Percentiles rank a stretch among this genome's conserved stretches.
phyloP scores from a whole-genome alignment of 352 stramenopile species.

The Elongisporangium anandrum region DNA sequence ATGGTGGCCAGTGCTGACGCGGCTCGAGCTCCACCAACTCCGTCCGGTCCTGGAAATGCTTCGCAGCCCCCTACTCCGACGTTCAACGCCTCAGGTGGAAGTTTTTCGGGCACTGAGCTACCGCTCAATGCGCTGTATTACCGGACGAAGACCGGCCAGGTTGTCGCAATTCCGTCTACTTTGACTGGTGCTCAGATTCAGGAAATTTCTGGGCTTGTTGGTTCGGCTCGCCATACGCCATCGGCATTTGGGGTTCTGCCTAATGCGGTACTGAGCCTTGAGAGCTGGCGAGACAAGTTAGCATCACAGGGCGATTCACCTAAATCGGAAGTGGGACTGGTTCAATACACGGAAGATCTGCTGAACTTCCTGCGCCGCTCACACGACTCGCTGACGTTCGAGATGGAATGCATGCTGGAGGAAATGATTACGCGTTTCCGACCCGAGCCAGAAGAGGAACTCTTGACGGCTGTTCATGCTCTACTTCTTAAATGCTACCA shows the following conservation, averaged over 20 bases:
- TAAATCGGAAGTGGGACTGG: constrained; percentile 72
- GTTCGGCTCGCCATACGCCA: constrained; percentile 50
- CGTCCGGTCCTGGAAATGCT: constrained; percentile 1
- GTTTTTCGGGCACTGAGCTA: constrained; percentile 6
- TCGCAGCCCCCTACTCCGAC: constrained; percentile 7
- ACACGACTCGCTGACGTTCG: constrained; percentile 86
- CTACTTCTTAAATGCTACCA: constrained; percentile 95
- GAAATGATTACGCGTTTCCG: constrained; percentile 98
- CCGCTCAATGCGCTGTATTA: constrained; percentile 51
- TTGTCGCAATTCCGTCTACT: constrained; percentile 62
- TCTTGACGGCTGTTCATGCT: constrained; percentile 94
- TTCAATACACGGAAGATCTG: constrained; percentile 90
- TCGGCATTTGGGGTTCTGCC: constrained; percentile 65
- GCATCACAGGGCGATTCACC: constrained; percentile 26
- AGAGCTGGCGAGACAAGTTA: constrained; percentile 68
- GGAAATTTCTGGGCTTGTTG: constrained; percentile 72
- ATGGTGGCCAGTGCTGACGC: constrained; percentile 38
- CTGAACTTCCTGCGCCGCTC: constrained; percentile 94
- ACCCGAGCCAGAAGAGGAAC: constrained; percentile 95
- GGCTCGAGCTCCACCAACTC: constrained; percentile 12
- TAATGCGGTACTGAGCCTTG: constrained; percentile 59
- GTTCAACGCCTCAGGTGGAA: constrained; percentile 5
- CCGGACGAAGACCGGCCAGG: constrained; percentile 73
- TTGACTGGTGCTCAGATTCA: constrained; percentile 57
- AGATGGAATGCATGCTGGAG: constrained; percentile 98